These are phyloP conservation scores for Peniophora sp. DNA, from an alignment of 1,284 basidiomycete genomes.

Conservation along the genomic window DNA sequence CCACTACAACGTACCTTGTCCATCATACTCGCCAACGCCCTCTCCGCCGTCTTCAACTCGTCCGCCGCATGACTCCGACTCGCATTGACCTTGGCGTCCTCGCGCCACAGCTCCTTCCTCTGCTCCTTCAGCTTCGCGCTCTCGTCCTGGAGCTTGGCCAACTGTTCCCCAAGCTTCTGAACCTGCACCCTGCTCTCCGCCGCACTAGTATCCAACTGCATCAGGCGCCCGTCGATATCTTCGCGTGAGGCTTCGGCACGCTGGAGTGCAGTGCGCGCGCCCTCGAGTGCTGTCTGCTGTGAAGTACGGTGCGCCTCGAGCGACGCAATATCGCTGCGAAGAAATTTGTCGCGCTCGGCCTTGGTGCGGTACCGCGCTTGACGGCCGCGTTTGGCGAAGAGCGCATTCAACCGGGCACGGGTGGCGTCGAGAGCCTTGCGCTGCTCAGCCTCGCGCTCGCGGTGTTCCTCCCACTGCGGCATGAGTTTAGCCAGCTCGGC, in stretches of 20 bases:
- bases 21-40: conserved; percentile 85
- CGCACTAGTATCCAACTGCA: conserved; percentile 59
- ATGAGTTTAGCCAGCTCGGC: conserved; percentile 49
- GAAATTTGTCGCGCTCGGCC: conserved; percentile 73
- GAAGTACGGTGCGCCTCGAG: conserved; percentile 49
- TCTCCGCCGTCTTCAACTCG: conserved; percentile 76
- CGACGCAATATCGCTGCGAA: conserved; percentile 67
- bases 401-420: conserved; percentile 57
- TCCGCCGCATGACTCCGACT: conserved; percentile 71
- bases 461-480: conserved; percentile 59
- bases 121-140: conserved; percentile 70
- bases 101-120: conserved; percentile 92
- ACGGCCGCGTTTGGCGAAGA: conserved; percentile 87
- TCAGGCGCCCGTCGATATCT: conserved; percentile 50
- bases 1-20: conserved; percentile 70
- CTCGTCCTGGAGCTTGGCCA: conserved; percentile 61
- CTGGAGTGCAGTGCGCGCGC: conserved; percentile 36
- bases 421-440: conserved; percentile 69
- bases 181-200: conserved; percentile 71
- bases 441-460: conserved; percentile 53
- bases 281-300: conserved; percentile 45
- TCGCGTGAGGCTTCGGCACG: conserved; percentile 23
- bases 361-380: conserved; percentile 79
- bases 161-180: conserved; percentile 60
- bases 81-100: conserved; percentile 84